Evolutionary conservation across 2,329 filamentous ascomycete genomes (phyloP).

Genomic region (Monosporascus ibericus): DNA sequence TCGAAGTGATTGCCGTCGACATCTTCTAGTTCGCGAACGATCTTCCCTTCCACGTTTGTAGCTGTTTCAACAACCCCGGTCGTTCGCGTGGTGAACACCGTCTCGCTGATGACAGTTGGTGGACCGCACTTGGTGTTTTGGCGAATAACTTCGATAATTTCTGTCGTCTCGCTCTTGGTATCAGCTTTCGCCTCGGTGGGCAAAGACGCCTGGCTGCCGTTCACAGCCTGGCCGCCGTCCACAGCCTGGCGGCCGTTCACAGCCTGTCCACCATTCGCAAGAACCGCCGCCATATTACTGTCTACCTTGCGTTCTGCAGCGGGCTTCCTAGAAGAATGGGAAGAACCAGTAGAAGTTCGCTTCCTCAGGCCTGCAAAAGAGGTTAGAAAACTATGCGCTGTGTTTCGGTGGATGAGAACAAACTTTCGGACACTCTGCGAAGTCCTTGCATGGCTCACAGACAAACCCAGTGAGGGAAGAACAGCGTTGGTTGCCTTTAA

Average conservation of each 20-base stretch:
- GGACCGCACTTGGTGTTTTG: too few species aligned
- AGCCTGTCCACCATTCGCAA: conserved; percentile 1
- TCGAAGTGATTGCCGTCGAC: conserved; percentile 21
- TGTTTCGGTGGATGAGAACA: too few species aligned
- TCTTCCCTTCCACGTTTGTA: conserved; percentile 9
- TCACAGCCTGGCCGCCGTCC: too few species aligned
- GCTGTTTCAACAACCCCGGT: conserved; percentile 15
- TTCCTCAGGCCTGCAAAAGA: conserved; percentile 9
- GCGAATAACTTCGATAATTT: too few species aligned
- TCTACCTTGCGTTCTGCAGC: conserved; percentile 6
- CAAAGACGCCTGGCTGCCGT: conserved; percentile 1
- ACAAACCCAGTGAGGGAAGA: too few species aligned
- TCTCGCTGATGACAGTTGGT: too few species aligned
- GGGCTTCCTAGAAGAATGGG: conserved; percentile 6
- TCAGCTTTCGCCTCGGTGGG: conserved; percentile 3
- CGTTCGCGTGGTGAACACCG: conserved; percentile 9
- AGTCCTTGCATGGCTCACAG: too few species aligned
- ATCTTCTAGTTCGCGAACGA: conserved; percentile 21
- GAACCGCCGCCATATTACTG: conserved; percentile 4
- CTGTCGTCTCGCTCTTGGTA: background rate
- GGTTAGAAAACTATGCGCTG: too few species aligned
- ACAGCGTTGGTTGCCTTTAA: too few species aligned
- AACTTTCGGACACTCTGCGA: too few species aligned
- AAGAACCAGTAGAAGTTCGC: conserved; percentile 9
- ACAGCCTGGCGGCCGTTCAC: too few species aligned